Evolutionary conservation across 306 rosid genomes (phyloP), one percentile per base, ranked within the genome.

Genomic region (Lablab purpureus): DNA sequence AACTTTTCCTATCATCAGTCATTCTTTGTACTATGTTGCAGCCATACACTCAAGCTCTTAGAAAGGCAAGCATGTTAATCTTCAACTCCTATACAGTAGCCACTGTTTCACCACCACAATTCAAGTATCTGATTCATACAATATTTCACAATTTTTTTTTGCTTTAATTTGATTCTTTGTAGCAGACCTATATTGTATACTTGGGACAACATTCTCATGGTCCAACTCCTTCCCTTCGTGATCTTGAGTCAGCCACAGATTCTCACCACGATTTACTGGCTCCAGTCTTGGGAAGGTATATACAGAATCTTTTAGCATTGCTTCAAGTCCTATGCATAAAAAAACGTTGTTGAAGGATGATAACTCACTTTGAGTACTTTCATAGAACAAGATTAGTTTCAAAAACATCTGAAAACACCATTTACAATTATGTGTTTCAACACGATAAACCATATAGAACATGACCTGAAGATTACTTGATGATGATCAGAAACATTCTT

Each of bases 131-230:
- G n/a, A n/a, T n/a, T n/a, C 14, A 30, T 21, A 56, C 18, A 30
- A 28, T 4, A 13, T 22, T 28, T 55, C 30, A 56, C 17, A 2
- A 14, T 17, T 3, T n/a, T 21, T 9, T 34, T 74, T 14, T 76
- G 13, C 13, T 43, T 43, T 11, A 43, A 11, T 43, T 12, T 46
- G 18, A 5, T 18, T 45, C 34, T 69, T 1, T 55, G 27, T 75
- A 55, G 47, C 60, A 84, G 87, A 9, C 85, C 7, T 81, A 84
- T 41, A 81, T 84, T 76, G 87, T 84, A 1, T 84, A 84, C 50
- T n/a, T 84, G 65, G 87, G 87, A 45, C 60, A 79, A 66, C 87
- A 84, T 58, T 72, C 85, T 77, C 85, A 84, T 76, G 87, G 87
- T 27, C 74, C 80, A 76, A 56, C 2, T 40, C 87, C 87, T 36